A percentile compares a stretch with the other conserved stretches of the same genome.
Conservation (phyloP, 2,329 filamentous ascomycete genomes). For the Aspergillus arachidicola region DNA sequence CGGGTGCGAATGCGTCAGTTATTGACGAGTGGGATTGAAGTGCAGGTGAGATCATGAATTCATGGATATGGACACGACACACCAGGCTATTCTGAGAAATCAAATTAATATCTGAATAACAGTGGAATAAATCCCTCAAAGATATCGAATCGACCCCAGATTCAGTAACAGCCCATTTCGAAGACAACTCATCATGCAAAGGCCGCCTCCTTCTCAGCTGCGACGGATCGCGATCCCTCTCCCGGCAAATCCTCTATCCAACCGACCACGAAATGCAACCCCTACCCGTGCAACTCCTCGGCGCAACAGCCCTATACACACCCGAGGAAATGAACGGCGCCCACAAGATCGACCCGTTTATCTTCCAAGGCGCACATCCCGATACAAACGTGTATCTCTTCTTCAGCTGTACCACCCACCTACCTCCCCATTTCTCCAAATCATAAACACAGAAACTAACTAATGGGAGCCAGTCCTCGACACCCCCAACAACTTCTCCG, state of each 20-base stretch:
- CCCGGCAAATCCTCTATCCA: slow-evolving; percentile 39
- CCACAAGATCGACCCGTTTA: slow-evolving; percentile 54
- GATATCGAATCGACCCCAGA: slow-evolving; percentile 38
- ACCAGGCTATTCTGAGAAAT: accelerated
- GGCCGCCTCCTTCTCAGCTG: slow-evolving; percentile 55
- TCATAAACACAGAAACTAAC: not conserved
- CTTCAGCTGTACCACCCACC: slow-evolving; percentile 49
- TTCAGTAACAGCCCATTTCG: slow-evolving; percentile 48
- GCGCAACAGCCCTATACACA: slow-evolving; percentile 48
- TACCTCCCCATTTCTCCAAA: not conserved
- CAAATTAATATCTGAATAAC: not conserved
- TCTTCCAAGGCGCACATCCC: slow-evolving; percentile 59
- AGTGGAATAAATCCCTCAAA: slow-evolving; percentile 45
- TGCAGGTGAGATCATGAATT: slow-evolving; percentile 43
- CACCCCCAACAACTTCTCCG: slow-evolving; percentile 47
- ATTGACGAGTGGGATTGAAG: slow-evolving; percentile 49
- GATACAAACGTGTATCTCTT: slow-evolving; percentile 56
- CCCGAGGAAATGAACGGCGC: slow-evolving; percentile 47
- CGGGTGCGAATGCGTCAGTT: slow-evolving; percentile 51
- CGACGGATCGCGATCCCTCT: slow-evolving; percentile 53
- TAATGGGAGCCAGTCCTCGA: slow-evolving; percentile 47
- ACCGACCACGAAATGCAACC: slow-evolving; percentile 34
- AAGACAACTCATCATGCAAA: slow-evolving; percentile 46
- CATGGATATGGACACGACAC: not conserved
- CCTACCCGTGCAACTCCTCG: slow-evolving; percentile 55